Evolutionary conservation across 75 land plant species (phyloP).

Genomic region (Sequoiadendron giganteum): DNA sequence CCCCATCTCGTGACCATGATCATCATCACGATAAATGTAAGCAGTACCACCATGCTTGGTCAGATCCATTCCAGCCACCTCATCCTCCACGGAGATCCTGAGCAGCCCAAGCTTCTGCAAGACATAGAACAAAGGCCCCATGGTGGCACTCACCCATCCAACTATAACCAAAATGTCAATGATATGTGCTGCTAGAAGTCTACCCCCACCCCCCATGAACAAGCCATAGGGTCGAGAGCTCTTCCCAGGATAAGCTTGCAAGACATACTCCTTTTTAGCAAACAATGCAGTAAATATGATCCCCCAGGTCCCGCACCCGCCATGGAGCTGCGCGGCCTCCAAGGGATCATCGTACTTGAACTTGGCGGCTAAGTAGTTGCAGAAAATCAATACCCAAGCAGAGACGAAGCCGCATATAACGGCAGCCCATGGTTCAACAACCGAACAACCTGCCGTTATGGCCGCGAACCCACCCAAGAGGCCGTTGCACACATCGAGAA

Average conservation of each 20-base stretch:
- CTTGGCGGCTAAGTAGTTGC: slow-evolving; percentile 47
- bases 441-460: slow-evolving; percentile 75
- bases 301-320: slow-evolving; percentile 94
- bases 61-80: slow-evolving; percentile 66
- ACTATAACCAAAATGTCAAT: slow-evolving; percentile 41
- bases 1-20: background rate
- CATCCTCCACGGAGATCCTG: slow-evolving; percentile 52
- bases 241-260: slow-evolving; percentile 26
- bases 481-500: slow-evolving; percentile 87
- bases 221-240: slow-evolving; percentile 43
- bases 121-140: slow-evolving; percentile 53
- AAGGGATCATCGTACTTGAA: slow-evolving; percentile 76
- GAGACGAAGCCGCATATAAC: slow-evolving; percentile 73
- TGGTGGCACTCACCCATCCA: slow-evolving; percentile 56
- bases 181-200: slow-evolving; percentile 47
- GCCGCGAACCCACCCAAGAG: slow-evolving; percentile 83
- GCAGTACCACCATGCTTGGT: slow-evolving; percentile 59
- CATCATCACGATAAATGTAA: slow-evolving; percentile 36
- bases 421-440: slow-evolving; percentile 85
- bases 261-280: slow-evolving; percentile 62
- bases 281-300: slow-evolving; percentile 74
- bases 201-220: slow-evolving; percentile 69
- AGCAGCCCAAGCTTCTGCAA: slow-evolving; percentile 37
- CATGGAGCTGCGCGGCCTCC: slow-evolving; percentile 90
- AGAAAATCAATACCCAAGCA: slow-evolving; percentile 71